These are phyloP conservation scores for Coniella lustricola DNA, from an alignment of 2,329 filamentous ascomycete genomes.

Conservation along the genomic window DNA sequence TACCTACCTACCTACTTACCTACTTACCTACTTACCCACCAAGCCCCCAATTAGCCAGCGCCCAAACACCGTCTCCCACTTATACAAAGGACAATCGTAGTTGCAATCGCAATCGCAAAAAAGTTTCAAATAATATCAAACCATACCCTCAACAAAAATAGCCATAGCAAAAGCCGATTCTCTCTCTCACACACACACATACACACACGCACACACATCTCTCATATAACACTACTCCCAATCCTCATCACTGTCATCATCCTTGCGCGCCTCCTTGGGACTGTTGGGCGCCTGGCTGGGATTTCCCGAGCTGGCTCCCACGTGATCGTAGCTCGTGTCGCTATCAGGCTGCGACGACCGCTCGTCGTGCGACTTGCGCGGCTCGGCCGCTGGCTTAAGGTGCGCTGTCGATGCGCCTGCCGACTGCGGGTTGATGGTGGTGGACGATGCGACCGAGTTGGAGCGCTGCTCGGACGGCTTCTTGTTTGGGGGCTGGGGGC, in stretches of 20 bases:
- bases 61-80: not conserved
- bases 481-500: conserved; percentile 14
- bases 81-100: no score
- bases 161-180: no score
- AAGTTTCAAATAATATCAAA: not conserved
- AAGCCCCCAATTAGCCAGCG: not conserved
- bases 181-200: no score
- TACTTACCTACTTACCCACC: no score
- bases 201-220: no score
- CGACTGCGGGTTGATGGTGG: conserved; percentile 50
- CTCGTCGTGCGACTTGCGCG: conserved; percentile 75
- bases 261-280: conserved; percentile 50
- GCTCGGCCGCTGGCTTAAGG: conserved; percentile 54
- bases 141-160: no score
- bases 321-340: conserved; percentile 92
- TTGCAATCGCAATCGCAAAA: no score
- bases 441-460: conserved; percentile 49
- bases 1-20: no score
- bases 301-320: conserved; percentile 68
- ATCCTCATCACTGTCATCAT: conserved; percentile 62
- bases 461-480: conserved; percentile 28
- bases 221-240: conserved; percentile 54
- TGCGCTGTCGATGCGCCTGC: conserved; percentile 27
- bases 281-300: conserved; percentile 70
- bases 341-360: conserved; percentile 79